Percentiles rank a stretch among this genome's conserved stretches.
These are phyloP conservation scores for Cladosporium sp. DNA, from an alignment of 2,329 filamentous ascomycete genomes.

Conservation along the genomic window DNA sequence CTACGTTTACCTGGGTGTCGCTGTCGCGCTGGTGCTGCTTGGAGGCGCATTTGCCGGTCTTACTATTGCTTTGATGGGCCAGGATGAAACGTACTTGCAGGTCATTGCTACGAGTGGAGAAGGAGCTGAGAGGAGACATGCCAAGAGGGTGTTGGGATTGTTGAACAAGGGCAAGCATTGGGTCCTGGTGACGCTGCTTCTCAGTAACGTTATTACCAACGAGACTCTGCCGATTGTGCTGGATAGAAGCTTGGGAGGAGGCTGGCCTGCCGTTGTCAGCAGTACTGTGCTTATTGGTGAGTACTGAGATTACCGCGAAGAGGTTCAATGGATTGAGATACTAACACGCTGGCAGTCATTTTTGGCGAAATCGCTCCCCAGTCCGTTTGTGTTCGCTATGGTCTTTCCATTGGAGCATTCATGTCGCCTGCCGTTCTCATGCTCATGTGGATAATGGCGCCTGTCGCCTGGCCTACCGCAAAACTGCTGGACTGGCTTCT, in stretches of 20 bases:
- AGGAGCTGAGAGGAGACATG: conserved; percentile 81
- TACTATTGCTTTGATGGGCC: conserved; percentile 78
- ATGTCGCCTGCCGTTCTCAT: conserved; percentile 82
- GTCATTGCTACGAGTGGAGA: conserved; percentile 83
- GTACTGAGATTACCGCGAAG: conserved; percentile 22
- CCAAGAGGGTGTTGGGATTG: conserved; percentile 71
- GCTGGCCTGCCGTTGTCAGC: conserved; percentile 87
- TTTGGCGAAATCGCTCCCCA: conserved; percentile 97
- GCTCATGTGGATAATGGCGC: conserved; percentile 89
- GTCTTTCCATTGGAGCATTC: conserved; percentile 88
- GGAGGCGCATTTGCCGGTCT: conserved; percentile 93
- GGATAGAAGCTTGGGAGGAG: conserved; percentile 87
- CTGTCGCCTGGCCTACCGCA: conserved; percentile 88
- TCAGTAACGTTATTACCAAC: conserved; percentile 97
- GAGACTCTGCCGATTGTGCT: conserved; percentile 93
- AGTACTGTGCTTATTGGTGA: conserved; percentile 91
- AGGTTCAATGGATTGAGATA: conserved; percentile 16
- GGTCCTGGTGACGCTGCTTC: conserved; percentile 88
- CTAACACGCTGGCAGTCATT: conserved; percentile 60
- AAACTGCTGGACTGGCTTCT: conserved; percentile 91
- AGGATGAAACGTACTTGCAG: conserved; percentile 94
- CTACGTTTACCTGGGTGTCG: conserved; percentile 77
- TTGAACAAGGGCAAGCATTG: conserved; percentile 91
- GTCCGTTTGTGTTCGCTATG: conserved; percentile 92
- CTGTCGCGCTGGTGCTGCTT: conserved; percentile 73